Conservation (phyloP, 176 grass and related monocot genomes). For the Musa troglodytarum region DNA sequence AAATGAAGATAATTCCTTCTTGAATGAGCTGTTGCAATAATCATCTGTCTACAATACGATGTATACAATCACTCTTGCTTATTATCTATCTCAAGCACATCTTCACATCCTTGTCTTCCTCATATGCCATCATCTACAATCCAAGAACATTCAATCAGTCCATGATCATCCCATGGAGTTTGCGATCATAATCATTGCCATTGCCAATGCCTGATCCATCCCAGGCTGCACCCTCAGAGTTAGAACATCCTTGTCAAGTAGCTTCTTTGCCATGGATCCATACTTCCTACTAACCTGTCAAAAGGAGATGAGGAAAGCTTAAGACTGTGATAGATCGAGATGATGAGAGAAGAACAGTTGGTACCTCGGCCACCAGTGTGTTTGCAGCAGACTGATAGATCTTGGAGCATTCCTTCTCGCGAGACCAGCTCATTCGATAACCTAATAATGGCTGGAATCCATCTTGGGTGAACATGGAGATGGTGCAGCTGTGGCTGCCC, state of each 20-base stretch:
- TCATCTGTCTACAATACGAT: no score
- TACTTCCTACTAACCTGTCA: constrained; percentile 35
- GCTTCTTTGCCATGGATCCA: constrained; percentile 16
- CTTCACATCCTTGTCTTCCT: no score
- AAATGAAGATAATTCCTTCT: no score
- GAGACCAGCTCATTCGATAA: constrained; percentile 40
- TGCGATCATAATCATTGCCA: constrained; percentile 53
- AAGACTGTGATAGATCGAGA: no score
- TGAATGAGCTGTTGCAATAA: no score
- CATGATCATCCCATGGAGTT: constrained; percentile 31
- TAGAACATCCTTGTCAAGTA: constrained; percentile 51
- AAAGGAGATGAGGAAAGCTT: neutral
- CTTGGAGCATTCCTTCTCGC: constrained; percentile 24
- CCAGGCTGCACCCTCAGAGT: constrained; percentile 29
- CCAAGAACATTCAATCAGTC: no score
- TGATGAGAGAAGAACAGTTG: no score
- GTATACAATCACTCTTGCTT: no score
- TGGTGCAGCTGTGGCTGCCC: constrained; percentile 28
- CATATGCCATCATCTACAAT: no score
- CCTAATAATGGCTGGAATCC: neutral
- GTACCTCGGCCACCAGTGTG: constrained; percentile 37
- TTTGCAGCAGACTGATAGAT: constrained; percentile 4
- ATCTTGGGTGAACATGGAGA: constrained; percentile 7
- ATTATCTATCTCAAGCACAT: no score
- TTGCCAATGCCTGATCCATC: constrained; percentile 53